Percentiles rank a stretch among this genome's conserved stretches.
Conservation (phyloP, 768 basidiomycete species). For the Pleurotus eryngii region DNA sequence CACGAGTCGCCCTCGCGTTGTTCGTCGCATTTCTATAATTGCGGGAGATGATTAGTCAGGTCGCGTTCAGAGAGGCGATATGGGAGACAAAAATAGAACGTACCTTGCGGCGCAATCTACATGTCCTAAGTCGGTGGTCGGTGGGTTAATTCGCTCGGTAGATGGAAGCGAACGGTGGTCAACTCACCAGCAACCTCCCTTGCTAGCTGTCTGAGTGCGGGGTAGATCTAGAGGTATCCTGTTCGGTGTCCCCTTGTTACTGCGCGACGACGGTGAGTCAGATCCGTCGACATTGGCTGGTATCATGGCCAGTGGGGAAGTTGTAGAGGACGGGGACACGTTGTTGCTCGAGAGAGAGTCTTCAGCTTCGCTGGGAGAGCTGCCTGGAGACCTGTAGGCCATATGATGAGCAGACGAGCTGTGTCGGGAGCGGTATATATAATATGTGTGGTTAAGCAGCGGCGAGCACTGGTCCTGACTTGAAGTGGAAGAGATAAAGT, state of each 20-base stretch:
- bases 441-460: background rate
- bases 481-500: no score
- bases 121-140: slow-evolving; percentile 53
- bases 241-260: slow-evolving; percentile 43
- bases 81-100: slow-evolving; percentile 12
- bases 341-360: background rate
- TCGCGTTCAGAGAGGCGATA: background rate
- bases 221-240: slow-evolving; percentile 48
- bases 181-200: slow-evolving; percentile 79
- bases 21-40: slow-evolving; percentile 80
- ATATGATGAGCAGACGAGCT: slow-evolving; percentile 25
- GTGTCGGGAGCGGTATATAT: background rate
- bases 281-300: slow-evolving; percentile 24
- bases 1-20: slow-evolving; percentile 79
- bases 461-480: background rate
- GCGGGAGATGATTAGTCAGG: background rate
- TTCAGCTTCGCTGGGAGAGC: slow-evolving; percentile 34
- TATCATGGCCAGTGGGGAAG: slow-evolving; percentile 37
- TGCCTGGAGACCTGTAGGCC: slow-evolving; percentile 47
- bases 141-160: slow-evolving; percentile 12
- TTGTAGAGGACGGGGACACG: slow-evolving; percentile 23
- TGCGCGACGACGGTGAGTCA: slow-evolving; percentile 19
- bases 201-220: slow-evolving; percentile 52
- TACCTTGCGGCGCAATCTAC: slow-evolving; percentile 80
- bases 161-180: slow-evolving; percentile 10